Evolutionary conservation across 176 grass and related monocot species (phyloP), one percentile per base, ranked within the genome.

Genomic region (Alopecurus myosuroides): DNA sequence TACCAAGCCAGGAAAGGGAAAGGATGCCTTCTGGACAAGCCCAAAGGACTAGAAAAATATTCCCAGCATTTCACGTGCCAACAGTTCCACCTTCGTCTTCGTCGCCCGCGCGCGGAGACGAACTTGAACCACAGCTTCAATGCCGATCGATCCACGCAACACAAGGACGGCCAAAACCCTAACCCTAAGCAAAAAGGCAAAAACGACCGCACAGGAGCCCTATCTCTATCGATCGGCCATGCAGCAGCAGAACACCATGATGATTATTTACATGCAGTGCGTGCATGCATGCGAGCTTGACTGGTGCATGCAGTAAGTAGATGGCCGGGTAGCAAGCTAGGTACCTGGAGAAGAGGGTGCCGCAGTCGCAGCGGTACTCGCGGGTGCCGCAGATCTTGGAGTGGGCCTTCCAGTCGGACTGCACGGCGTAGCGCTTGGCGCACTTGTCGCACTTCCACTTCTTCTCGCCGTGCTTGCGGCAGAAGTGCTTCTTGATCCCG

Each of bases 371-470:
- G 31, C 97, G 86, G 79, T 99, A 99, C 85, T 99, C 97, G 79
- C 94, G 91, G 50, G 94, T 99, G 84, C 97, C 97, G 84, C 97
- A 99, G 76, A 94, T 94, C 92, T 99, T 99, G 77, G 97, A 94
- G 82, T 99, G 97, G 4, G 97, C 97, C 93, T 99, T 99, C 89
- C 90, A 94, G 90, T 99, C 97, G 1, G 97, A 99, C 81, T 97
- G 97, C 3, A 99, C 97, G 46, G 97, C 97, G 82, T 99, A 99
- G 82, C 92, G 88, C 92, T 99, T 99, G 63, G 94, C 85, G 91
- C 97, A 99, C 88, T 99, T 99, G 35, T 97, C 97, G 29, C 97
- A 99, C 89, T 99, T 99, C 97, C 97, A 99, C 84, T 92, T 99
- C 91, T 99, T 99, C 94, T 99, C 97, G 42, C 97, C 97, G 67